Base-by-base conservation (phyloP, 2,329 filamentous ascomycete genomes). In the Pseudodiploospora longispora region DNA sequence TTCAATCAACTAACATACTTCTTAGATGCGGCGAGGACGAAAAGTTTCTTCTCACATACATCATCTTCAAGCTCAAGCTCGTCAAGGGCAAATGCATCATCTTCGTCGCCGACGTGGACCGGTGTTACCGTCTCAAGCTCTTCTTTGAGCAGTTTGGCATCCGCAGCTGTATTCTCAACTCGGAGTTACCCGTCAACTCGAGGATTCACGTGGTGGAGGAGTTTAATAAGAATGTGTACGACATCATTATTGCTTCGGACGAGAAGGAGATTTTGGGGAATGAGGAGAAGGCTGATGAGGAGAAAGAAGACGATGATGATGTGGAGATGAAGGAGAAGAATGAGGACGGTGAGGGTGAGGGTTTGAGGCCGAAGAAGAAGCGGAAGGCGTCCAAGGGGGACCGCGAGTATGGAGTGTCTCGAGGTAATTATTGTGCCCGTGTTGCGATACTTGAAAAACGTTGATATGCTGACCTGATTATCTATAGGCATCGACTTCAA, bases 81-180 rank as follows among this genome's bases (percentile, higher is more conserved):
- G 84, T 98, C 59, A 95, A 91, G 63, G 93, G 93, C 51, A 97
- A 97, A 64, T 85, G 85, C 47, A 69, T 77, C 49, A 71, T 77
- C 37, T 77, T 77, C 48, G 89, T 95, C 6, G 83, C 80, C 29
- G 88, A 95, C 53, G 84, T 95, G 43, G 90, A 96, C 65, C 69
- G 74, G 51, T 95, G 86, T 56, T 98, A 98, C 65, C 80, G 93
- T 32, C 69, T 98, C 27, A 96, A 96, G 66, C 75, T 98, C 6
- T 98, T 93, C 60, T 78, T 98, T 42, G 93, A 98, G 65, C 93
- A 98, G 60, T 98, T 98, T 59, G 90, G 89, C 38, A 91, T 96
- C 59, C 85, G 88, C 61, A 91, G 87, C 57, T 95, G 87, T 64
- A 87, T 96, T 29, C 70, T 98, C 35, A 98, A 98, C 67, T 93